Base-by-base conservation (phyloP, 441 rosid species). In the Oxalis stricta region DNA sequence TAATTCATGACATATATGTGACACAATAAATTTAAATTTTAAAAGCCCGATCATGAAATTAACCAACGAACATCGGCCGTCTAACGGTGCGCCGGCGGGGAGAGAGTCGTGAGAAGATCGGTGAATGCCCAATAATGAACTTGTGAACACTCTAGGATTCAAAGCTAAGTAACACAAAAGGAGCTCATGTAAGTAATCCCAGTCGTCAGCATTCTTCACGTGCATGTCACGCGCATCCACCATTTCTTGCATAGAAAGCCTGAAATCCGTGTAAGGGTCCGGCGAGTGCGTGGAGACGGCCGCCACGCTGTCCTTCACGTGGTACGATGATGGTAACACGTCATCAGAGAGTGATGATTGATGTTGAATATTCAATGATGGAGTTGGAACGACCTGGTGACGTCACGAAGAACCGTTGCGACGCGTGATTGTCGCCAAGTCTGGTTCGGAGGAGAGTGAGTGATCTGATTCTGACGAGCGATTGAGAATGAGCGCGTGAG, bases 161-260 rank as follows among this genome's bases (percentile, higher is more conserved):
- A 88, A 53, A 2, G 71, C 60, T 5, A 88, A 77, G 58, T 88
- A 88, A 53, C 80, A 72, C 28, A 68, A 58, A 9, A 88, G 71
- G 24, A 88, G 74, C 70, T 88, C 93, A 36, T 77, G 75, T 61
- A 88, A 66, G 65, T 55, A 75, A 3, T 88, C 82, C 73, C 88
- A 84, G 47, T 73, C 58, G 18, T 66, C 71, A n/a, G n/a, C n/a
- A n/a, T n/a, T n/a, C 55, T 53, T 53, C 14, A 70, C 78, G 42
- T 82, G 88, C 26, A 73, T 55, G 39, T 45, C 59, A 24, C 63
- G 72, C 18, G 93, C 95, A 52, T 84, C 88, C 56, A 82, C 78
- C 97, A 88, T 88, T 69, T 88, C 97, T 38, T 79, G 77, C 97
- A 88, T 88, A 55, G 97, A 88, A 56, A 50, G 56, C 53, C 91